Conservation (phyloP, 2,329 filamentous ascomycete genomes). For the Epichloe sylvatica region DNA sequence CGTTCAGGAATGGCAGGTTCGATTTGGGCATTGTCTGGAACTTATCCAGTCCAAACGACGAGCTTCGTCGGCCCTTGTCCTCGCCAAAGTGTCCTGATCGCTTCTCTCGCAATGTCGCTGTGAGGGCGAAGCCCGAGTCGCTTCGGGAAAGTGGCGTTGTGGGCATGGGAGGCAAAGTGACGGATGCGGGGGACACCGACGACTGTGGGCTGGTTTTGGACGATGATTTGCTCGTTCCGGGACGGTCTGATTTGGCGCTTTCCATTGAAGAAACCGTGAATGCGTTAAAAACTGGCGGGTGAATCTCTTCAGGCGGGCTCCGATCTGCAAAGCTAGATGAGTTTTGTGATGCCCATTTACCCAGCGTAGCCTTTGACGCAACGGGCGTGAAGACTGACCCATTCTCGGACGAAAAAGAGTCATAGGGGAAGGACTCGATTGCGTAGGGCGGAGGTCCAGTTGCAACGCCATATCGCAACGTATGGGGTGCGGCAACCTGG, state of each 20-base stretch:
- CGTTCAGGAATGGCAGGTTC: slow-evolving; percentile 59
- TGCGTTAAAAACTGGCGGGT: slow-evolving; percentile 73
- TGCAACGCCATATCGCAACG: slow-evolving; percentile 71
- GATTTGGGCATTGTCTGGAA: slow-evolving; percentile 53
- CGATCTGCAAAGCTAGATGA: slow-evolving; percentile 73
- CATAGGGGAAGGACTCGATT: slow-evolving; percentile 80
- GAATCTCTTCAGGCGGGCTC: slow-evolving; percentile 34
- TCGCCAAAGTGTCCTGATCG: slow-evolving; percentile 83
- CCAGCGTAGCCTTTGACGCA: slow-evolving; percentile 56
- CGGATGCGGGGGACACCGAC: slow-evolving; percentile 63
- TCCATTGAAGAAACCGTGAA: slow-evolving; percentile 67
- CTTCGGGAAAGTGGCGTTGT: slow-evolving; percentile 71
- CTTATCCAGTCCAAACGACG: slow-evolving; percentile 75
- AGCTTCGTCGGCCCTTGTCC: slow-evolving; percentile 68
- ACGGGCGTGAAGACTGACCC: slow-evolving; percentile 62
- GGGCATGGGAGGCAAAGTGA: slow-evolving; percentile 61
- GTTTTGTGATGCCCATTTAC: slow-evolving; percentile 78
- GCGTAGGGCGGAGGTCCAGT: slow-evolving; percentile 87
- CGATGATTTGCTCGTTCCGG: slow-evolving; percentile 59
- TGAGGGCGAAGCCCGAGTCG: slow-evolving; percentile 80
- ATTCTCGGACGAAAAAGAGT: slow-evolving; percentile 81
- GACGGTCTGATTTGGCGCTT: slow-evolving; percentile 54
- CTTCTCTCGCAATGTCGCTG: slow-evolving; percentile 81
- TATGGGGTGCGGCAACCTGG: slow-evolving; percentile 80
- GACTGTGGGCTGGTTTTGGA: slow-evolving; percentile 47